phyloP scores from a whole-genome alignment of 306 rosid genomes.

The barrel medic (Medicago truncatula) region MtrunA17r5.0-ANR NC_053046.1:8434501-8435000 shows the following conservation, averaged over 20 bases:
- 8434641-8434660: constrained; percentile 96
- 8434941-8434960: constrained; percentile 14
- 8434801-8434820: constrained; percentile 98
- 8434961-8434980: constrained; percentile 32
- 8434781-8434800: constrained; percentile 89
- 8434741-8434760: constrained; percentile 91
- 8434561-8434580: constrained; percentile 90
- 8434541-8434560: constrained; percentile 82
- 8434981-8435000: constrained; percentile 10
- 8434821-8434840: constrained; percentile 97
- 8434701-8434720: constrained; percentile 96
- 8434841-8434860: constrained; percentile 88
- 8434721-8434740: constrained; percentile 95
- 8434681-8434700: constrained; percentile 85
- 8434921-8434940: constrained; percentile 34
- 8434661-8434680: constrained; percentile 87
- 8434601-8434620: constrained; percentile 89
- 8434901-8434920: constrained; percentile 17
- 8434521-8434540: constrained; percentile 85
- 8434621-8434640: constrained; percentile 90
- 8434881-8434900: constrained; percentile 63
- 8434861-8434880: constrained; percentile 85
- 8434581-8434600: constrained; percentile 85
- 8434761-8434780: constrained; percentile 94
- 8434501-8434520: constrained; percentile 82